Conservation (phyloP, 805 yeast genomes). For the Barnettozyma salicaria region DNA sequence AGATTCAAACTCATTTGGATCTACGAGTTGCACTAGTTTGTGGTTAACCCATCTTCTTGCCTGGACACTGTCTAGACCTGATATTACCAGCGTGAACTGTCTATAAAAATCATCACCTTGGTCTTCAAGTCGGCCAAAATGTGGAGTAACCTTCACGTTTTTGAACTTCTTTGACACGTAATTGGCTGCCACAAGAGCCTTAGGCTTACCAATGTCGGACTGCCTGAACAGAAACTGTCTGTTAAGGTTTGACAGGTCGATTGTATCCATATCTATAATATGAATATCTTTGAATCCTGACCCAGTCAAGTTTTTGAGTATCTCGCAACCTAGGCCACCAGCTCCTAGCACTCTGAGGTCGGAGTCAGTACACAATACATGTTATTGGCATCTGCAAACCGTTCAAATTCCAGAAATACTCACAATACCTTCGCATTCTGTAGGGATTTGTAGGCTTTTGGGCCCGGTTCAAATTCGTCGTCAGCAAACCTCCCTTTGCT, state of each 20-base stretch:
- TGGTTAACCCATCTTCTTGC: slow-evolving; percentile 89
- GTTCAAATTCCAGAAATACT: slow-evolving; percentile 10
- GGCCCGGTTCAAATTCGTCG: slow-evolving; percentile 32
- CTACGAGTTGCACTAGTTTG: slow-evolving; percentile 58
- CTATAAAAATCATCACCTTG: slow-evolving; percentile 55
- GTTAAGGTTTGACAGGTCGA: slow-evolving; percentile 84
- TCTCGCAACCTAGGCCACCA: slow-evolving; percentile 93
- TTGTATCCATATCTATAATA: slow-evolving; percentile 87
- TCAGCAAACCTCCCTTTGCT: slow-evolving; percentile 31
- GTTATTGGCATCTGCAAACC: neutral
- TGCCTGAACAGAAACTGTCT: slow-evolving; percentile 83
- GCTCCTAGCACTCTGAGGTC: slow-evolving; percentile 64
- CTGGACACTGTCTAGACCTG: slow-evolving; percentile 85
- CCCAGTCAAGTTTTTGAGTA: slow-evolving; percentile 70
- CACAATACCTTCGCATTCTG: slow-evolving; percentile 29
- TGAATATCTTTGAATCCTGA: slow-evolving; percentile 74
- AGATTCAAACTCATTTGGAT: slow-evolving; percentile 39
- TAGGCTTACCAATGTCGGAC: slow-evolving; percentile 77
- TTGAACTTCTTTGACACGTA: slow-evolving; percentile 44
- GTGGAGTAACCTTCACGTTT: slow-evolving; percentile 46
- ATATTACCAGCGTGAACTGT: slow-evolving; percentile 65
- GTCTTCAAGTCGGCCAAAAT: slow-evolving; percentile 60
- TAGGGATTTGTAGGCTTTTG: slow-evolving; percentile 21
- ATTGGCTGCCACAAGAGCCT: slow-evolving; percentile 71
- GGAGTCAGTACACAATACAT: slow-evolving; percentile 1